Evolutionary conservation across 2,329 filamentous ascomycete species (phyloP).

Genomic region (Sporothrix dimorphospora): DNA sequence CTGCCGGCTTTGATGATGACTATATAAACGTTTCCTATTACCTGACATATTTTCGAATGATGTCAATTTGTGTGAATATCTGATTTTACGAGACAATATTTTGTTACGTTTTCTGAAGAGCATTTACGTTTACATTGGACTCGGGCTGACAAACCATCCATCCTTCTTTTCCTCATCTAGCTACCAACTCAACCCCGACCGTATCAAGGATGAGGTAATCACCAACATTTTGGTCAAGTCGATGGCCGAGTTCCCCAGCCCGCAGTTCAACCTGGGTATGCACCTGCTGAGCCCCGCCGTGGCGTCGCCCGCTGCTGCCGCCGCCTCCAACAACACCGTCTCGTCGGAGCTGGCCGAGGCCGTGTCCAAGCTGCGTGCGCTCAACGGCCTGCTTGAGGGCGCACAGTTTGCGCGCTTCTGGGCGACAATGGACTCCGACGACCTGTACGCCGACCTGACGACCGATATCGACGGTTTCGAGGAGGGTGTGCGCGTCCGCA

Average conservation of each 20-base stretch:
- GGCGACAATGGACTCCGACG: slow-evolving; percentile 88
- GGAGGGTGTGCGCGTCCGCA: slow-evolving; percentile 86
- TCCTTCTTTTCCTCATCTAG: slow-evolving; percentile 51
- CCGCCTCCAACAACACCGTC: slow-evolving; percentile 42
- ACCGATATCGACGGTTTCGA: slow-evolving; percentile 95
- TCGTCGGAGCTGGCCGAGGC: slow-evolving; percentile 82
- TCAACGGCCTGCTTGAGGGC: slow-evolving; percentile 85
- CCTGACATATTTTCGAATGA: slow-evolving; percentile 72
- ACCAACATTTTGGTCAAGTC: slow-evolving; percentile 99
- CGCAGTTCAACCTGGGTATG: slow-evolving; percentile 92
- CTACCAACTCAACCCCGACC: slow-evolving; percentile 99
- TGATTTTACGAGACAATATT: slow-evolving; percentile 42
- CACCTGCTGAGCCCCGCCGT: slow-evolving; percentile 89
- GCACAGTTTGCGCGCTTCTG: slow-evolving; percentile 93
- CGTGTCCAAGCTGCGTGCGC: slow-evolving; percentile 79
- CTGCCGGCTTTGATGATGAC: slow-evolving; percentile 63
- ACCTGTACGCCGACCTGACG: slow-evolving; percentile 92
- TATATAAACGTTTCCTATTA: slow-evolving; percentile 99
- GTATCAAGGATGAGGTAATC: slow-evolving; percentile 93
- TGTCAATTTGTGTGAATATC: slow-evolving; percentile 59
- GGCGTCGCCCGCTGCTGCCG: slow-evolving; percentile 63
- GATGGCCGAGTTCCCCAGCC: slow-evolving; percentile 93
- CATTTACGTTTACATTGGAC: not conserved
- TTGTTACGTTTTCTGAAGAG: not conserved
- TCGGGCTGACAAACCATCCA: not conserved